Percentiles rank a stretch among this genome's conserved stretches.
phyloP scores from a whole-genome alignment of 768 basidiomycete genomes.

The Leucocoprinus leucothites region DNA sequence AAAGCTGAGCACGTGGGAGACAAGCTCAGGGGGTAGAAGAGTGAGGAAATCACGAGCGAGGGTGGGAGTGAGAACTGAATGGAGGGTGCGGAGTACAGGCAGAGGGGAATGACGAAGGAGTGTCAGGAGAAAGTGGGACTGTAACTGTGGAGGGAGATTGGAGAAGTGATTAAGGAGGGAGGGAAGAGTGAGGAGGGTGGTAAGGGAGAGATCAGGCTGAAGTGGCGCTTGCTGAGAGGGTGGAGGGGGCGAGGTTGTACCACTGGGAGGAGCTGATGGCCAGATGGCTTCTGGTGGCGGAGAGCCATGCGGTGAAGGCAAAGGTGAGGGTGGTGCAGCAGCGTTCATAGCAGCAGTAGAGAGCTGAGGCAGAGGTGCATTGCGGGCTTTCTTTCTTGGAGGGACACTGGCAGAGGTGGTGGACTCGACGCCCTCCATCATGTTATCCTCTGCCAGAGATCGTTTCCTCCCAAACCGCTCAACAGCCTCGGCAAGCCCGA shows the following conservation, averaged over 20 bases:
- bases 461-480: conserved; percentile 88
- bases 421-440: conserved; percentile 48
- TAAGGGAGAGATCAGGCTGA: conserved; percentile 78
- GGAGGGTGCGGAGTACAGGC: conserved; percentile 85
- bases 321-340: conserved; percentile 79
- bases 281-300: conserved; percentile 73
- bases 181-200: conserved; percentile 84
- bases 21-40: conserved; percentile 87
- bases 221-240: conserved; percentile 62
- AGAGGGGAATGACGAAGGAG: conserved; percentile 89
- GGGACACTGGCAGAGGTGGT: conserved; percentile 46
- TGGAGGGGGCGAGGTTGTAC: conserved; percentile 60
- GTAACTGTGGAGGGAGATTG: conserved; percentile 72
- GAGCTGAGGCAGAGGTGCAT: conserved; percentile 54
- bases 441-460: conserved; percentile 55
- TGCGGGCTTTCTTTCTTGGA: conserved; percentile 76
- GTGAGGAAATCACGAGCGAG: conserved; percentile 94
- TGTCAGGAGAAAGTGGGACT: conserved; percentile 92
- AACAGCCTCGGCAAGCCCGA: conserved; percentile 75
- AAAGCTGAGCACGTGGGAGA: conserved; percentile 82
- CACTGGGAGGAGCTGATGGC: conserved; percentile 82
- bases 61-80: conserved; percentile 85
- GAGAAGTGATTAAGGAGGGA: conserved; percentile 80
- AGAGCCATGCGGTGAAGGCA: conserved; percentile 84
- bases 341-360: conserved; percentile 55